These are phyloP conservation scores for Cucurbita maxima DNA, from an alignment of 306 rosid species.

Conservation along the genomic window DNA sequence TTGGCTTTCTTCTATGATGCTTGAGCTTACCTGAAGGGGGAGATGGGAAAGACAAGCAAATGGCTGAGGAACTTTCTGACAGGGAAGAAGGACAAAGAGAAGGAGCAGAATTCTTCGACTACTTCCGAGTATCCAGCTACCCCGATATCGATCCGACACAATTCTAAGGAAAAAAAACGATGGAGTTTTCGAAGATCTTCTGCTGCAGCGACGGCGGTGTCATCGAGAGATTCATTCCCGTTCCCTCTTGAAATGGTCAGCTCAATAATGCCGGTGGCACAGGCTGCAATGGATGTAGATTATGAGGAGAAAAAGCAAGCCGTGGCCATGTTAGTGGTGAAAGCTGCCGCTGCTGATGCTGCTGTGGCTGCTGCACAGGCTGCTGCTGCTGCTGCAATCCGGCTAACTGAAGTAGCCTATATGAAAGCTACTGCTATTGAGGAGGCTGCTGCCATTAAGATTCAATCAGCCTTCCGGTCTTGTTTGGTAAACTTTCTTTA, in stretches of 20 bases:
- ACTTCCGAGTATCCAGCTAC: constrained; percentile 30
- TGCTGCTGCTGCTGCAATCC: constrained; percentile 50
- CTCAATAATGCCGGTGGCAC: constrained; percentile 10
- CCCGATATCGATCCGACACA: constrained; percentile 26
- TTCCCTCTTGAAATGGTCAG: constrained; percentile 19
- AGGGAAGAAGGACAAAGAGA: constrained; percentile 40
- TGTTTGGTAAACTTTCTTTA: constrained; percentile 37
- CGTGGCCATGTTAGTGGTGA: constrained; percentile 47
- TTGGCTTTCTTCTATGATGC: constrained; percentile 17
- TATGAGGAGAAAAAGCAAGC: constrained; percentile 48
- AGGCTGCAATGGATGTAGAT: constrained; percentile 22
- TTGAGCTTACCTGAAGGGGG: constrained; percentile 15
- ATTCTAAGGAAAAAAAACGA: constrained; percentile 64
- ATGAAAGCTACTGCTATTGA: constrained; percentile 21
- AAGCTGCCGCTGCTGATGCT: constrained; percentile 18
- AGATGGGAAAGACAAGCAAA: constrained; percentile 74
- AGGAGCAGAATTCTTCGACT: constrained; percentile 23
- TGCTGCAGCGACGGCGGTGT: constrained; percentile 3
- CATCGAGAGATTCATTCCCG: constrained; percentile 24
- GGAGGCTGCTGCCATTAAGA: constrained; percentile 60
- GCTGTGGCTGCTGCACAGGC: constrained; percentile 65
- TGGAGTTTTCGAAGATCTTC: constrained; percentile 92
- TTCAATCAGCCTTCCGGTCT: constrained; percentile 75
- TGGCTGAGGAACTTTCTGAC: constrained; percentile 66
- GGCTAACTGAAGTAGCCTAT: constrained; percentile 28